Conservation (phyloP, 78 protist species). For the Tieghemostelium lacteum region DNA sequence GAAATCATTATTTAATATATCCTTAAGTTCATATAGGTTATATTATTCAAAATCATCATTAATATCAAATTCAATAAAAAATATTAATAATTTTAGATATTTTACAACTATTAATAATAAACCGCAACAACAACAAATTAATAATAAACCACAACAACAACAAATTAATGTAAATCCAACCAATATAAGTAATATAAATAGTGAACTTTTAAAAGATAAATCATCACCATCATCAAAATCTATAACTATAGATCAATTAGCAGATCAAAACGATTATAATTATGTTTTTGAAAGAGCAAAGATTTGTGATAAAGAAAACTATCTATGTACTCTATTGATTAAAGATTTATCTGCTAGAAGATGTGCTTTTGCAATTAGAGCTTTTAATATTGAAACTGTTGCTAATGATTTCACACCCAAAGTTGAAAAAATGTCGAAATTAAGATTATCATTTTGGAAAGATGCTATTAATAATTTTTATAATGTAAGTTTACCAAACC, state of each 20-base stretch:
- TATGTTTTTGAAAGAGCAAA: slow-evolving; percentile 61
- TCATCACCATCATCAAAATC: slow-evolving; percentile 54
- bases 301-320: slow-evolving; percentile 50
- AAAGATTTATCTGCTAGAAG: slow-evolving; percentile 31
- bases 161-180: neutral
- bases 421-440: slow-evolving; percentile 40
- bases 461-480: slow-evolving; percentile 74
- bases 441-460: slow-evolving; percentile 63
- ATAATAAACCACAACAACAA: neutral
- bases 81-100: too few species aligned
- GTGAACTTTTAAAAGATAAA: neutral
- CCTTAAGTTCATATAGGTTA: neutral
- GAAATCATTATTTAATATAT: too few species aligned
- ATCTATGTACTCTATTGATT: slow-evolving; percentile 36
- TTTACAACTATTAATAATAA: too few species aligned
- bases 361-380: slow-evolving; percentile 47
- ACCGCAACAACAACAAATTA: neutral
- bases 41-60: neutral
- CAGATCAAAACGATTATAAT: slow-evolving; percentile 29
- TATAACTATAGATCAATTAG: slow-evolving; percentile 11
- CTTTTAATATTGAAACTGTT: slow-evolving; percentile 71
- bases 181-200: neutral
- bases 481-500: slow-evolving; percentile 61
- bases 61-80: too few species aligned
- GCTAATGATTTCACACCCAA: slow-evolving; percentile 19